These are phyloP conservation scores for Dryadomyces sulphureus DNA, from an alignment of 2,329 filamentous ascomycete species.

Conservation along the genomic window DNA sequence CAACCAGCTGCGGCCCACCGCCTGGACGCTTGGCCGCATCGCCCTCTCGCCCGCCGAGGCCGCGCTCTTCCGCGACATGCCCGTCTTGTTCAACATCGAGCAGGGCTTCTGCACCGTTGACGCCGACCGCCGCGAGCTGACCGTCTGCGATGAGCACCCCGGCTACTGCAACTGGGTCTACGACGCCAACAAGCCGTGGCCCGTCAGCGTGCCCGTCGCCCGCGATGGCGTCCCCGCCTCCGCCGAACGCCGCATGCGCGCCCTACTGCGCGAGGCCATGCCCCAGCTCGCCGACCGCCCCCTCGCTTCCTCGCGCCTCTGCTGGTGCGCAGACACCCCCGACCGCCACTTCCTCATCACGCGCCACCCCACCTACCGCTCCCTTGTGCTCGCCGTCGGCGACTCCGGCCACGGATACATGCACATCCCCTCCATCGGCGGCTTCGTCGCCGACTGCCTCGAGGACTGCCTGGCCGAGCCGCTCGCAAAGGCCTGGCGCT, in stretches of 20 bases:
- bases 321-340: slow-evolving; percentile 2
- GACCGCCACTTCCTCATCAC: background rate
- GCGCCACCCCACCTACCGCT: background rate
- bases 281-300: slow-evolving; percentile 1
- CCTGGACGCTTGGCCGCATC: slow-evolving; percentile 1
- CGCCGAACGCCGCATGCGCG: background rate
- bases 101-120: background rate
- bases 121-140: background rate
- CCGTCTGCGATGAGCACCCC: slow-evolving; percentile 1
- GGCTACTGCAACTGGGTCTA: slow-evolving; percentile 1
- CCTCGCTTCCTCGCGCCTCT: background rate
- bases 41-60: slow-evolving; percentile 1
- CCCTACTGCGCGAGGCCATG: background rate
- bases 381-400: background rate
- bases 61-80: background rate
- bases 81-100: slow-evolving; percentile 3
- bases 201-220: background rate
- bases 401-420: background rate
- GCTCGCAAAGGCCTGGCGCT: background rate
- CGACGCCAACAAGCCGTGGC: background rate
- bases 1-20: slow-evolving; percentile 1
- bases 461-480: background rate
- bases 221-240: background rate
- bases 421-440: slow-evolving; percentile 1
- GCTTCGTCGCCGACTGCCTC: background rate